These are phyloP conservation scores for Groenewaldozyma sp. DNA, from an alignment of 1,139 yeast genomes.

Conservation along the genomic window DNA sequence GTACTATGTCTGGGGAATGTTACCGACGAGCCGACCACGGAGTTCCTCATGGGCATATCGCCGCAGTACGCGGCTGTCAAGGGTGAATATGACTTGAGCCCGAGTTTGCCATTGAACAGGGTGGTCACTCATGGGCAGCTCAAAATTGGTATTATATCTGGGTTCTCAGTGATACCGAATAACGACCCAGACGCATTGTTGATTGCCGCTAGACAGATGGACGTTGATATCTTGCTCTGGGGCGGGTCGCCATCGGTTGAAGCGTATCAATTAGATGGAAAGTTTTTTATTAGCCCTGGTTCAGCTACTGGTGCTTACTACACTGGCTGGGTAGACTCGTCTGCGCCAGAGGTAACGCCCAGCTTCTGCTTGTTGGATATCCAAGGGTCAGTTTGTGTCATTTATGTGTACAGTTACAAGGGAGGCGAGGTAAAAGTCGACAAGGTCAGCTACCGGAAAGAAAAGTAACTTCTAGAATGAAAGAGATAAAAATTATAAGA, in stretches of 20 bases:
- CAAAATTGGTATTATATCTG: conserved; percentile 77
- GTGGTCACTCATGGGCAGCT: conserved; percentile 63
- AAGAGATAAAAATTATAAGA: too few relatives aligned
- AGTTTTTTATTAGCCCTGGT: conserved; percentile 90
- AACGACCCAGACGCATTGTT: conserved; percentile 79
- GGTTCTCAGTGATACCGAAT: conserved; percentile 75
- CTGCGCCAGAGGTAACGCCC: conserved; percentile 41
- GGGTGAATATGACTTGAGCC: conserved; percentile 58
- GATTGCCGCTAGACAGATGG: conserved; percentile 79
- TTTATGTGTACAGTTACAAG: conserved; percentile 75
- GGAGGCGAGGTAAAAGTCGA: conserved; percentile 87
- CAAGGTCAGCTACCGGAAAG: conserved; percentile 67
- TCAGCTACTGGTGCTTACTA: conserved; percentile 88
- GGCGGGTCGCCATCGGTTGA: conserved; percentile 95
- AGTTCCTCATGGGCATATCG: conserved; percentile 57
- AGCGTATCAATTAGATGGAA: conserved; percentile 86
- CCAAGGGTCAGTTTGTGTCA: conserved; percentile 64
- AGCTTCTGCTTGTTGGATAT: conserved; percentile 84
- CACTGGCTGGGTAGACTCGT: conserved; percentile 39
- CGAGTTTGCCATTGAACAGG: conserved; percentile 49
- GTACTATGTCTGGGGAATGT: conserved; percentile 83
- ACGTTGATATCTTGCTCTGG: conserved; percentile 87
- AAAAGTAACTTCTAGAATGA: too few relatives aligned
- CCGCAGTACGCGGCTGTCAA: conserved; percentile 66
- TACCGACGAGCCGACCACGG: conserved; percentile 54